A percentile compares a stretch with the other conserved stretches of the same genome.
These are phyloP conservation scores for Candolleomyces eurysporus DNA, from an alignment of 768 basidiomycete species.

Conservation along the genomic window DNA sequence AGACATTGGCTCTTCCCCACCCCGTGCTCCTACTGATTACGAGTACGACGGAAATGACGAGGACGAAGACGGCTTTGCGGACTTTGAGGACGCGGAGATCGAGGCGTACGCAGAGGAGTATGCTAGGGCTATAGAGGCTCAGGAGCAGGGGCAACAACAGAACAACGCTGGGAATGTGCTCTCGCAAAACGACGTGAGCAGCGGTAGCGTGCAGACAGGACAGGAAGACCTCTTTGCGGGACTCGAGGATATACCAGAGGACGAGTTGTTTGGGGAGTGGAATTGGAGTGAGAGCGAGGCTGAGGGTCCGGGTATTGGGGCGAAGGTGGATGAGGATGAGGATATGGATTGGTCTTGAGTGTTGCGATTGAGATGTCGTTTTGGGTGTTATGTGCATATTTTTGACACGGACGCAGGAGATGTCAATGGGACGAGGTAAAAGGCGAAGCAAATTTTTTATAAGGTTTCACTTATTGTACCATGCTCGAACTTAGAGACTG, in stretches of 20 bases:
- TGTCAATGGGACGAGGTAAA: too few species aligned
- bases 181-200: too few species aligned
- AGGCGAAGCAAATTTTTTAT: too few species aligned
- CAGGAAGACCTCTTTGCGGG: conserved; percentile 39
- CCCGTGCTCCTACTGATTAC: conserved; percentile 4
- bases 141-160: conserved; percentile 24
- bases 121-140: conserved; percentile 17
- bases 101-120: conserved; percentile 58
- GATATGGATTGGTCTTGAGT: not conserved
- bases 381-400: too few species aligned
- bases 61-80: conserved; percentile 32
- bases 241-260: conserved; percentile 46
- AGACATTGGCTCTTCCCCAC: not conserved
- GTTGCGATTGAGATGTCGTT: too few species aligned
- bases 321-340: not conserved
- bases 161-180: conserved; percentile 30
- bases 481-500: too few species aligned
- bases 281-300: conserved; percentile 13
- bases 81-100: conserved; percentile 56
- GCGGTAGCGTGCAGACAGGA: conserved; percentile 41
- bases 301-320: conserved; percentile 17
- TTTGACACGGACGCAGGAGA: too few species aligned
- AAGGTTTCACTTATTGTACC: too few species aligned
- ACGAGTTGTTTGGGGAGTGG: conserved; percentile 35
- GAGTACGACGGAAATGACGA: conserved; percentile 1